Percentiles rank a stretch among this genome's conserved stretches.
These are phyloP conservation scores for Aphanomyces astaci DNA, from an alignment of 352 stramenopile species.

Conservation along the genomic window DNA sequence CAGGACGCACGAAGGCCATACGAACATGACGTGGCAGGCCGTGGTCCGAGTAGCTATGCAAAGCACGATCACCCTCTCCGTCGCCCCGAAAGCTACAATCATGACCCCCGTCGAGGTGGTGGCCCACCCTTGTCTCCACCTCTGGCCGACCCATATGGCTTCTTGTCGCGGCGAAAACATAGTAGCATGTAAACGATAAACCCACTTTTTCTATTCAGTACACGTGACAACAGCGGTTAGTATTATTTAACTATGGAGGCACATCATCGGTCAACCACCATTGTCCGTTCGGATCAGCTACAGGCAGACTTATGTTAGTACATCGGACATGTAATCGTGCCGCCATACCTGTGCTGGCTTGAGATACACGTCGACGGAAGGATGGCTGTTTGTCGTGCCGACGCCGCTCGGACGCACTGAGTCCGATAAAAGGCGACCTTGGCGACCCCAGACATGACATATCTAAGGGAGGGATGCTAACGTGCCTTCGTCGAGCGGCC, in stretches of 20 bases:
- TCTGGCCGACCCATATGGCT: neutral
- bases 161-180: neutral
- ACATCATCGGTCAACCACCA: neutral
- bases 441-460: slow-evolving; percentile 1
- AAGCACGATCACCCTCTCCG: neutral
- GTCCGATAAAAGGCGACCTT: neutral
- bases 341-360: neutral
- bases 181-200: neutral
- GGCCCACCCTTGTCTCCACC: neutral
- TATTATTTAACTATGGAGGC: neutral
- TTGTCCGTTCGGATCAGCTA: too few relatives aligned
- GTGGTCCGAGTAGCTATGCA: neutral
- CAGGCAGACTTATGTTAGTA: neutral
- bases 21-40: neutral
- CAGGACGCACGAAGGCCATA: neutral
- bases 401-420: neutral
- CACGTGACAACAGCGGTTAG: neutral
- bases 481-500: neutral
- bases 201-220: neutral
- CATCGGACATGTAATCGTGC: neutral
- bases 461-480: neutral
- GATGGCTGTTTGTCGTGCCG: neutral
- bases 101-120: neutral
- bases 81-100: neutral
- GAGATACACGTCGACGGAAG: neutral